Conservation (phyloP, 2,329 filamentous ascomycete species). For the Colletotrichum sp. region DNA sequence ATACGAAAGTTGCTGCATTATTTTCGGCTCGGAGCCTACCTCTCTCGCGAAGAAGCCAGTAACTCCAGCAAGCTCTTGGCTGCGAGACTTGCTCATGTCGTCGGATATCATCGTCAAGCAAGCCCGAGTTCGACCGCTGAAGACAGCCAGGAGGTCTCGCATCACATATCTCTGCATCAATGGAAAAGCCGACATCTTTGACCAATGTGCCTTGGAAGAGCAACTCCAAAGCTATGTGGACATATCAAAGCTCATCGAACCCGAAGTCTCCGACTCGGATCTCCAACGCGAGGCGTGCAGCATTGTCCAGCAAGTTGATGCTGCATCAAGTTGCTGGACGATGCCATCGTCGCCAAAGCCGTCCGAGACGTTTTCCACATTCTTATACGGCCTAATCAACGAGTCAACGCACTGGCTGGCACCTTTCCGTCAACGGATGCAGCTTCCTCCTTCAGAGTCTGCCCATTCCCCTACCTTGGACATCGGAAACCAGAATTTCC, state of each 20-base stretch:
- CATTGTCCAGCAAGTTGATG: neutral
- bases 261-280: neutral
- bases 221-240: constrained; percentile 12
- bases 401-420: constrained; percentile 3
- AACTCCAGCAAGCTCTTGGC: constrained; percentile 26
- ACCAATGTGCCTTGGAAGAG: constrained; percentile 6
- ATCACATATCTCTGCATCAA: constrained; percentile 18
- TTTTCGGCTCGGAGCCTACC: constrained; percentile 24
- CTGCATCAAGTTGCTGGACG: neutral
- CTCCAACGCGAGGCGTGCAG: constrained; percentile 5
- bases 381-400: constrained; percentile 3
- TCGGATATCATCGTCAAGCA: constrained; percentile 14
- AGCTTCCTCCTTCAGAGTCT: neutral
- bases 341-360: neutral
- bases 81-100: constrained; percentile 27
- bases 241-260: neutral
- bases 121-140: constrained; percentile 20
- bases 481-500: neutral
- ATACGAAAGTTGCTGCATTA: constrained; percentile 18
- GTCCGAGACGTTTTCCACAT: neutral
- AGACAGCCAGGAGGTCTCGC: neutral
- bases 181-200: constrained; percentile 15
- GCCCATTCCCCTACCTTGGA: neutral
- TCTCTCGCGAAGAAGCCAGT: constrained; percentile 16
- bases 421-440: neutral